These are phyloP conservation scores for Albatrellus ellisii DNA, from an alignment of 768 basidiomycete species.

Conservation along the genomic window DNA sequence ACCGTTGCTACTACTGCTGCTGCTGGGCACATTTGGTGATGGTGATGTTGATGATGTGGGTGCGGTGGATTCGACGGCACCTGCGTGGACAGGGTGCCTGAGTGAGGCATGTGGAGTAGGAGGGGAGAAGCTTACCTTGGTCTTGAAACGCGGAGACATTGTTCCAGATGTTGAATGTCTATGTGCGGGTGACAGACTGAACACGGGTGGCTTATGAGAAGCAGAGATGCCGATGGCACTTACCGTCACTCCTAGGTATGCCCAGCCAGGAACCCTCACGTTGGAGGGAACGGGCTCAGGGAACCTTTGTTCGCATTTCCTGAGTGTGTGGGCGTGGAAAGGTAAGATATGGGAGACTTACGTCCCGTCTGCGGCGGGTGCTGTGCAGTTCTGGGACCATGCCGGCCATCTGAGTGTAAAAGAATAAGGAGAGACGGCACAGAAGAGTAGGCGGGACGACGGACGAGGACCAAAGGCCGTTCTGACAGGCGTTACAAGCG, in stretches of 20 bases:
- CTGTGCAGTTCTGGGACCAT: constrained; percentile 8
- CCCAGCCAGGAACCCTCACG: constrained; percentile 36
- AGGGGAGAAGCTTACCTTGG: neutral
- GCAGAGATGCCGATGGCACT: constrained; percentile 1
- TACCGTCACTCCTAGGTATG: constrained; percentile 32
- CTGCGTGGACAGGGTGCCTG: neutral
- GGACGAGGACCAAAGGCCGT: no score
- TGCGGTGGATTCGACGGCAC: neutral
- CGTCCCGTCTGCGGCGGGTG: neutral
- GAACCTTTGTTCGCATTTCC: no score
- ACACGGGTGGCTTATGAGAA: no score
- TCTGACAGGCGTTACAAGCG: constrained; percentile 18
- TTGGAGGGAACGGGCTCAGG: constrained; percentile 23
- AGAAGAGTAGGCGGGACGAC: no score
- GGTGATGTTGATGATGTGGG: neutral
- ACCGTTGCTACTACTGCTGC: constrained; percentile 11
- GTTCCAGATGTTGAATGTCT: constrained; percentile 5
- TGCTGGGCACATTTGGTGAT: neutral
- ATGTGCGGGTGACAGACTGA: neutral
- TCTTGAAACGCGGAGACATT: neutral
- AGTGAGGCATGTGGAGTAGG: neutral
- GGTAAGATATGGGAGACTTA: constrained; percentile 1
- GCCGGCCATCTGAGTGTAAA: constrained; percentile 4
- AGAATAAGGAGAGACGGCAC: no score
- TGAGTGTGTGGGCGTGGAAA: no score